Conservation (phyloP, 2,329 filamentous ascomycete species). For the Kalaharituber pfeilii region DNA sequence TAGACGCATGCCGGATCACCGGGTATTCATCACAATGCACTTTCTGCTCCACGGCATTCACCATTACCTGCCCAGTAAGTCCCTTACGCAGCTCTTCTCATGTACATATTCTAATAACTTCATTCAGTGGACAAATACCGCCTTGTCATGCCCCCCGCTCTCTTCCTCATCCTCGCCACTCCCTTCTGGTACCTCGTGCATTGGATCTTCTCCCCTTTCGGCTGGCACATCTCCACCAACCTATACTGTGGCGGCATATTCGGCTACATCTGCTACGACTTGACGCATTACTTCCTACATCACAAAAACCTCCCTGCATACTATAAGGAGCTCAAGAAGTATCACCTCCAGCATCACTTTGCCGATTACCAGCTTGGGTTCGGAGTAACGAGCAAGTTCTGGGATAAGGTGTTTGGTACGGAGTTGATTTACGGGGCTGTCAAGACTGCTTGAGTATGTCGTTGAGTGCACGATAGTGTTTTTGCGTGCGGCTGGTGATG, state of each 20-base stretch:
- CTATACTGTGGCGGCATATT: slow-evolving; percentile 84
- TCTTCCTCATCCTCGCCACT: slow-evolving; percentile 65
- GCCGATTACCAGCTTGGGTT: slow-evolving; percentile 96
- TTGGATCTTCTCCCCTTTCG: slow-evolving; percentile 48
- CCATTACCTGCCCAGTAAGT: slow-evolving; percentile 62
- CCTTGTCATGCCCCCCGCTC: slow-evolving; percentile 85
- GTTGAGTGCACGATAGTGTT: background rate
- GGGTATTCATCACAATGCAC: slow-evolving; percentile 67
- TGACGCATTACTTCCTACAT: slow-evolving; percentile 98
- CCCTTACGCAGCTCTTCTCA: background rate
- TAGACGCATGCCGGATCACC: slow-evolving; percentile 79
- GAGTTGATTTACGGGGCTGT: slow-evolving; percentile 38
- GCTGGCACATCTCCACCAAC: slow-evolving; percentile 64
- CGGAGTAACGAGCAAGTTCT: slow-evolving; percentile 89
- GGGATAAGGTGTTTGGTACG: slow-evolving; percentile 84
- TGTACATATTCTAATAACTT: background rate
- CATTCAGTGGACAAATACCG: slow-evolving; percentile 74
- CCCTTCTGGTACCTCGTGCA: slow-evolving; percentile 93
- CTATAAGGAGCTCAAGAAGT: slow-evolving; percentile 89
- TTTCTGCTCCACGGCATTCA: slow-evolving; percentile 94
- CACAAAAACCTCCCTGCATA: slow-evolving; percentile 79
- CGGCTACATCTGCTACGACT: slow-evolving; percentile 87
- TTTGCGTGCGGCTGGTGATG: background rate
- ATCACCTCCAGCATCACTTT: slow-evolving; percentile 93
- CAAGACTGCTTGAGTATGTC: background rate